Conservation (phyloP, 169 alveolate genomes). For the Eimeria praecox region DNA sequence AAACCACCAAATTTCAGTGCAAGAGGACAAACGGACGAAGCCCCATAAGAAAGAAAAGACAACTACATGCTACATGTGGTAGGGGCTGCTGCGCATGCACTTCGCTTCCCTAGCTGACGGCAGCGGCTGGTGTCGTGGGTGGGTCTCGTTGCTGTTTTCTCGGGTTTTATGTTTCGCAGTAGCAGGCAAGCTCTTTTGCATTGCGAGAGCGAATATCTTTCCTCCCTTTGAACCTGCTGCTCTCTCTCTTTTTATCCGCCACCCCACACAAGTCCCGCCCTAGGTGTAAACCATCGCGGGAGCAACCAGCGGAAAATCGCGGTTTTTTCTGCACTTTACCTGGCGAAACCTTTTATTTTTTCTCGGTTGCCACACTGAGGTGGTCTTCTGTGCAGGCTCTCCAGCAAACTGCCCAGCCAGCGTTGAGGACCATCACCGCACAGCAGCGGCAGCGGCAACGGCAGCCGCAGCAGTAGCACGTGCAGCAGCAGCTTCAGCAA, state of each 20-base stretch:
- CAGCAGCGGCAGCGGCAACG: slow-evolving; percentile 3
- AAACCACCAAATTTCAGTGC: background rate
- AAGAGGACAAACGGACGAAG: background rate
- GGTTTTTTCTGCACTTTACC: background rate
- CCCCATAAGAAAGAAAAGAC: background rate
- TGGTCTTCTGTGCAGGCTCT: background rate
- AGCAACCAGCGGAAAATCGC: background rate
- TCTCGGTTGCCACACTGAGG: background rate
- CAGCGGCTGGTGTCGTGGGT: slow-evolving; percentile 30
- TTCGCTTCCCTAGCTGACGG: slow-evolving; percentile 26
- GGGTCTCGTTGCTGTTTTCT: background rate
- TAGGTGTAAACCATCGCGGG: background rate
- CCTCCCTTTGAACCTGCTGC: slow-evolving; percentile 8
- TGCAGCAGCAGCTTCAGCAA: background rate
- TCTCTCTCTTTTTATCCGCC: slow-evolving; percentile 4
- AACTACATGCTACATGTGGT: background rate
- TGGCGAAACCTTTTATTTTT: background rate
- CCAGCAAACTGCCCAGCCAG: background rate
- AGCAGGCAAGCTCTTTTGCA: slow-evolving; percentile 38
- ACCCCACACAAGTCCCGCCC: slow-evolving; percentile 55
- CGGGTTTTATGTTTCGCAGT: slow-evolving; percentile 37
- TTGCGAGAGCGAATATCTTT: slow-evolving; percentile 6
- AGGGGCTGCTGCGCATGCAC: slow-evolving; percentile 63
- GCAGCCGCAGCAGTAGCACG: slow-evolving; percentile 21
- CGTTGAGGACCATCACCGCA: background rate